Evolutionary conservation across 2,329 filamentous ascomycete species (phyloP).

Genomic region (Cytospora piceicola): DNA sequence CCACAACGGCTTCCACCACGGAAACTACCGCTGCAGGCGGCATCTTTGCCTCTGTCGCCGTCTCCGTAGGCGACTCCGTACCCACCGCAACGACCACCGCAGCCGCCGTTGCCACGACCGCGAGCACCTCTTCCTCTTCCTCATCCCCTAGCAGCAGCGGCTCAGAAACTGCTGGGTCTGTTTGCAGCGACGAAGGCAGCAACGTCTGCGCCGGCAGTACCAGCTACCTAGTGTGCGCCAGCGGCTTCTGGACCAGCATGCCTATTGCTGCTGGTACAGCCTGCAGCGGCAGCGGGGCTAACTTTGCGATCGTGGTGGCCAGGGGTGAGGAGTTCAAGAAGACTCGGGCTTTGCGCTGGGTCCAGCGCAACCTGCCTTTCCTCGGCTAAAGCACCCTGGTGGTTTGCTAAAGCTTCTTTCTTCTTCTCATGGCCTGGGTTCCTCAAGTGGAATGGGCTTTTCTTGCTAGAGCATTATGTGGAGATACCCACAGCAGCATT

Average conservation of each 20-base stretch:
- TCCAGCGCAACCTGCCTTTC: conserved; percentile 11
- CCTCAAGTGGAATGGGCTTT: background rate
- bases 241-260: conserved; percentile 49
- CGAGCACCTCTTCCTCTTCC: conserved; percentile 29
- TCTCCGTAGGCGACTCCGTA: conserved; percentile 28
- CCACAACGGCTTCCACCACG: conserved; percentile 29
- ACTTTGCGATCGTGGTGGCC: conserved; percentile 34
- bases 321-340: conserved; percentile 33
- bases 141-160: conserved; percentile 33
- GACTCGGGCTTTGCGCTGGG: conserved; percentile 23
- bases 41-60: conserved; percentile 44
- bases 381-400: conserved; percentile 13
- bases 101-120: conserved; percentile 20
- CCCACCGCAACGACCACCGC: conserved; percentile 32
- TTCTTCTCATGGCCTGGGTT: conserved; percentile 9
- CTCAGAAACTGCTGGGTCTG: conserved; percentile 45
- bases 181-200: conserved; percentile 51
- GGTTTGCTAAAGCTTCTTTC: background rate
- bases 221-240: conserved; percentile 58
- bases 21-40: conserved; percentile 41
- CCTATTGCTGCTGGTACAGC: conserved; percentile 50
- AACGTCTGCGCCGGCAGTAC: conserved; percentile 55
- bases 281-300: conserved; percentile 45
- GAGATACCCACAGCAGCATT: conserved; percentile 20
- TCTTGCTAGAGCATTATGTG: conserved; percentile 7